Percentiles rank a stretch among this genome's conserved stretches.
Evolutionary conservation across 116 monocot genomes (phyloP).

Genomic region (Phalaenopsis hybrid): DNA sequence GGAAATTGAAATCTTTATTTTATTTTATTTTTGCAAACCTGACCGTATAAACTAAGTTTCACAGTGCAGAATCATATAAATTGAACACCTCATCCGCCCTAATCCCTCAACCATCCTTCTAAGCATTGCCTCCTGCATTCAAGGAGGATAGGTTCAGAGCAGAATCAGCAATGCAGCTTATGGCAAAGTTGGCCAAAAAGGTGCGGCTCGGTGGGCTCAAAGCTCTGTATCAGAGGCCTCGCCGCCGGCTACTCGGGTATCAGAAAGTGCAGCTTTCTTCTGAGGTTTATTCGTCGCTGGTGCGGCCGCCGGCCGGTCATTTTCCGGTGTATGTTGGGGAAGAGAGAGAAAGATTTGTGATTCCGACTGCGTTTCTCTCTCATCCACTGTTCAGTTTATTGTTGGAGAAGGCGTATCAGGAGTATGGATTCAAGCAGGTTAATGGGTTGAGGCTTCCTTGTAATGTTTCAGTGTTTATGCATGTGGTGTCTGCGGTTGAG

Average conservation of each 20-base stretch:
- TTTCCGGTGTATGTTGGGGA: slow-evolving; percentile 32
- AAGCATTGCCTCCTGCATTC: neutral
- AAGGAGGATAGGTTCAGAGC: neutral
- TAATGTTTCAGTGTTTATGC: slow-evolving; percentile 9
- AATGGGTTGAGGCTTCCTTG: slow-evolving; percentile 22
- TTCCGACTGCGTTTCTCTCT: slow-evolving; percentile 21
- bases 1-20: no score
- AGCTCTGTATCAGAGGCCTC: neutral
- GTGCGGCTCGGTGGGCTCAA: neutral
- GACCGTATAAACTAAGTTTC: no score
- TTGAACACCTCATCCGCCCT: neutral
- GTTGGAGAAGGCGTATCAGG: slow-evolving; percentile 22
- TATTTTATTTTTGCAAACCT: no score
- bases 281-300: neutral
- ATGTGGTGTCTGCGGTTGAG: slow-evolving; percentile 21
- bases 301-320: neutral
- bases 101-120: neutral
- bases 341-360: slow-evolving; percentile 22
- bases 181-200: neutral
- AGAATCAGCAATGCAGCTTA: neutral
- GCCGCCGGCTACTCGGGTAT: neutral
- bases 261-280: neutral
- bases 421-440: slow-evolving; percentile 29
- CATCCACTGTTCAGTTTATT: slow-evolving; percentile 25
- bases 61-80: no score